Percentiles rank a stretch among this genome's conserved stretches.
These are phyloP conservation scores for Botrytis fragariae DNA, from an alignment of 2,329 filamentous ascomycete species.

Conservation along the genomic window DNA sequence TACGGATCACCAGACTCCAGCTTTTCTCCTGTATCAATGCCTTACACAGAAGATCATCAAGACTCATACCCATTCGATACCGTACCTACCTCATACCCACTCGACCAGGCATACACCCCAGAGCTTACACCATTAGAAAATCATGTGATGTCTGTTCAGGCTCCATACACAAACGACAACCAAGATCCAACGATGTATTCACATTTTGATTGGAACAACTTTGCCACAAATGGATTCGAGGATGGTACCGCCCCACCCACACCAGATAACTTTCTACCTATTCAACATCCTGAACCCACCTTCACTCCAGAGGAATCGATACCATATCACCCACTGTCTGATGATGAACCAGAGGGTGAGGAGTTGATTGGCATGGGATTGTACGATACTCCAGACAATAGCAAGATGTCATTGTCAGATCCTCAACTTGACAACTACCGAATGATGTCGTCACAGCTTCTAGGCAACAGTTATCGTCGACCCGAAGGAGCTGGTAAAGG, in stretches of 20 bases:
- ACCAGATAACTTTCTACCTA: constrained; percentile 55
- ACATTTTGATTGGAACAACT: constrained; percentile 47
- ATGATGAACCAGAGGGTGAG: constrained; percentile 60
- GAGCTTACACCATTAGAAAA: constrained; percentile 21
- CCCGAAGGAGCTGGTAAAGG: constrained; percentile 63
- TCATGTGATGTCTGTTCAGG: constrained; percentile 19
- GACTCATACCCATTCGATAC: constrained; percentile 21
- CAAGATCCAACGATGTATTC: constrained; percentile 35
- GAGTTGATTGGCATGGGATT: constrained; percentile 80
- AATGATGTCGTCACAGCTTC: constrained; percentile 50
- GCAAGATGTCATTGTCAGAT: constrained; percentile 42
- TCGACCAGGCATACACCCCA: constrained; percentile 24
- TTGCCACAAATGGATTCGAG: constrained; percentile 46
- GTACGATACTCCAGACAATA: constrained; percentile 68
- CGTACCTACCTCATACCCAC: constrained; percentile 21
- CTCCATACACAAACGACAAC: constrained; percentile 23
- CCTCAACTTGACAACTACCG: constrained; percentile 54
- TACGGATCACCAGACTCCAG: constrained; percentile 55
- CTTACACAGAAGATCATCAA: constrained; percentile 40
- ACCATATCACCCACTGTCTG: constrained; percentile 50
- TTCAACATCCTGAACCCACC: constrained; percentile 48
- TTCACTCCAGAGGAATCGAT: constrained; percentile 50
- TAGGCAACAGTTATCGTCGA: constrained; percentile 49
- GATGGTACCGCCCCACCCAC: constrained; percentile 55
- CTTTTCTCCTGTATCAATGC: constrained; percentile 54